phyloP scores from a whole-genome alignment of 495 filamentous ascomycete genomes.

The Jackrogersella minutella region DNA sequence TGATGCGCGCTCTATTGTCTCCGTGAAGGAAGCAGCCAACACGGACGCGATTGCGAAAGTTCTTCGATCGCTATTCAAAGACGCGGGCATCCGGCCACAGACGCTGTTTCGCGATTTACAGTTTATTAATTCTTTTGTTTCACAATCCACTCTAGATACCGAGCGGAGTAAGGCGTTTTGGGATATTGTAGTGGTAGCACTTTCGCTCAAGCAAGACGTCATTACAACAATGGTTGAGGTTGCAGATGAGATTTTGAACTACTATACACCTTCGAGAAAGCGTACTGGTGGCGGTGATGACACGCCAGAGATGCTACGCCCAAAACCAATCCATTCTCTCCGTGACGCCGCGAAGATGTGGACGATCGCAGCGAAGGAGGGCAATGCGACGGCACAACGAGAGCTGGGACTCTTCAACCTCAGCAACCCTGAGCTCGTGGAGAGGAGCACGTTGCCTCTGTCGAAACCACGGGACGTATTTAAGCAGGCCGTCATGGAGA shows the following conservation, averaged over 20 bases:
- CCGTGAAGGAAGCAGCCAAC: constrained; percentile 55
- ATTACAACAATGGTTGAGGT: constrained; percentile 90
- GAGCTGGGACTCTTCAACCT: constrained; percentile 95
- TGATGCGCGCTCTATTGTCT: constrained; percentile 54
- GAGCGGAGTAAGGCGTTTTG: constrained; percentile 92
- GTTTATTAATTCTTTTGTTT: constrained; percentile 92
- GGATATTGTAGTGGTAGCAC: constrained; percentile 87
- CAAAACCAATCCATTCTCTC: constrained; percentile 66
- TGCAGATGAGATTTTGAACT: constrained; percentile 76
- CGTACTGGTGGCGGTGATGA: constrained; percentile 38
- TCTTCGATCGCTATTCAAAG: constrained; percentile 79
- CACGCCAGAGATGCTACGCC: constrained; percentile 47
- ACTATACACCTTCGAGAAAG: constrained; percentile 56
- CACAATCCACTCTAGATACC: constrained; percentile 79
- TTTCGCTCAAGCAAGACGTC: constrained; percentile 88
- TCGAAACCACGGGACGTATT: constrained; percentile 89
- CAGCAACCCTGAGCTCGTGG: constrained; percentile 88
- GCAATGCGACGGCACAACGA: constrained; percentile 88
- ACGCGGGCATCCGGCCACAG: constrained; percentile 79
- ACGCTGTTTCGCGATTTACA: constrained; percentile 95
- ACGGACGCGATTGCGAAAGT: constrained; percentile 82
- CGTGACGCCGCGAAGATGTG: constrained; percentile 90
- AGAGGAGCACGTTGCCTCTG: constrained; percentile 83
- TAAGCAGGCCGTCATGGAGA: constrained; percentile 85
- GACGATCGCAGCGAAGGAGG: constrained; percentile 94